Evolutionary conservation across 164 flowering plant genomes (phyloP).

Genomic region (Kingdonia uniflora): DNA sequence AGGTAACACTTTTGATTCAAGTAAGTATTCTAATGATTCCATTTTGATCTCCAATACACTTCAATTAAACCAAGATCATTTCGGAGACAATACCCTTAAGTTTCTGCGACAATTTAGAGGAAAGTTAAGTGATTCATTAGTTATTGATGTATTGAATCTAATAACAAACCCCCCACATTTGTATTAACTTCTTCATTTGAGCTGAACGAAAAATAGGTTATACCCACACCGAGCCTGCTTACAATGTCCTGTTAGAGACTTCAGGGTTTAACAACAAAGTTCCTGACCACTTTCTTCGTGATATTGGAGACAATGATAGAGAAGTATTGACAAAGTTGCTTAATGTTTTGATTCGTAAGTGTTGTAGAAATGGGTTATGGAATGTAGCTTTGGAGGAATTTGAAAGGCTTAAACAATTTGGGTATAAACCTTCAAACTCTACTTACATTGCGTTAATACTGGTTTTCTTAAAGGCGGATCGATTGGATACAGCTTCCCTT

Average conservation of each 20-base stretch:
- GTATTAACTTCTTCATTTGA: slow-evolving; percentile 80
- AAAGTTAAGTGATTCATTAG: slow-evolving; percentile 41
- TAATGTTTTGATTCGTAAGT: slow-evolving; percentile 56
- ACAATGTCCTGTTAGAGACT: slow-evolving; percentile 48
- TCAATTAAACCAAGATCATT: slow-evolving; percentile 19
- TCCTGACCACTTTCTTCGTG: slow-evolving; percentile 38
- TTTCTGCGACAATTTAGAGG: slow-evolving; percentile 63
- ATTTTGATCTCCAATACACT: slow-evolving; percentile 29
- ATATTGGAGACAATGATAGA: slow-evolving; percentile 53
- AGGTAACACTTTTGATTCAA: too few relatives aligned
- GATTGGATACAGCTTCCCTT: slow-evolving; percentile 52
- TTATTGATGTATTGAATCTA: slow-evolving; percentile 52
- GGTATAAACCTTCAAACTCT: slow-evolving; percentile 49
- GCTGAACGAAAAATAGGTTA: slow-evolving; percentile 86
- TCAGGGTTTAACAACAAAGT: slow-evolving; percentile 26
- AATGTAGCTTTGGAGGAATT: slow-evolving; percentile 80
- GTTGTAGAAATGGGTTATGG: slow-evolving; percentile 66
- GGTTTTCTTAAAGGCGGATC: slow-evolving; percentile 56
- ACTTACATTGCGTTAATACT: slow-evolving; percentile 72
- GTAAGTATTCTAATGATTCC: slow-evolving; percentile 38
- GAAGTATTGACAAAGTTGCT: slow-evolving; percentile 64
- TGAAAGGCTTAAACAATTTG: slow-evolving; percentile 80
- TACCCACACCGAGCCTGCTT: slow-evolving; percentile 42
- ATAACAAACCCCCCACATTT: slow-evolving; percentile 37
- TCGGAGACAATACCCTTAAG: slow-evolving; percentile 40